These are phyloP conservation scores for Triticum dicoccoides DNA, from an alignment of 176 grass and related monocot genomes.

Conservation along the genomic window DNA sequence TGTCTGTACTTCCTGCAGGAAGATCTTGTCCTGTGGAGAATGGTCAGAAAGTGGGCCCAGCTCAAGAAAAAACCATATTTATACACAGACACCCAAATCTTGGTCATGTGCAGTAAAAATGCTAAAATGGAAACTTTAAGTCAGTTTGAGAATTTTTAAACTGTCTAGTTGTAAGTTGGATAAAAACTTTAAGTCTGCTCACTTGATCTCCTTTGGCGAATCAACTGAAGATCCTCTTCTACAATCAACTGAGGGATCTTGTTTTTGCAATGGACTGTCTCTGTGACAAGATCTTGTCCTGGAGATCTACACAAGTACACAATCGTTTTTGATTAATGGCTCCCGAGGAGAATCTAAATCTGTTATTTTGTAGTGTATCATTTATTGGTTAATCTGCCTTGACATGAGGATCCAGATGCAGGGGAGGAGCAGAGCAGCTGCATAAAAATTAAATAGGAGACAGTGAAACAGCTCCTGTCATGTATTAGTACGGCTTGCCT, in stretches of 20 bases:
- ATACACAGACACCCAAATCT: not conserved
- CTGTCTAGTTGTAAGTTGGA: not conserved
- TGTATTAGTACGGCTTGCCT: not conserved
- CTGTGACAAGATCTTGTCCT: slow-evolving; percentile 32
- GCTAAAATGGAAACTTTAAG: not conserved
- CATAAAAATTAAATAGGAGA: not conserved
- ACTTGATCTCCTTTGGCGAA: not conserved
- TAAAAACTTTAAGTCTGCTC: not conserved
- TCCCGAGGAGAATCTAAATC: not conserved
- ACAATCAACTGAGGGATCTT: not conserved
- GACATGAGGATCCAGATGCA: slow-evolving; percentile 19
- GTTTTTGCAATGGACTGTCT: not conserved
- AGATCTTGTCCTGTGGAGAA: slow-evolving; percentile 1
- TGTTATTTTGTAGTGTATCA: not conserved
- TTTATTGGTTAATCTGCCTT: not conserved
- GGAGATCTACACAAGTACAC: slow-evolving; percentile 24
- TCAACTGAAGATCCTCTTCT: slow-evolving; percentile 19
- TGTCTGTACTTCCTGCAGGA: slow-evolving; percentile 24
- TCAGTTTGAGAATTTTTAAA: not conserved
- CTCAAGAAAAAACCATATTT: not conserved
- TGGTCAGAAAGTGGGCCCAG: not conserved
- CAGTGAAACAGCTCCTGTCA: not conserved
- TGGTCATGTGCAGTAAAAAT: not conserved
- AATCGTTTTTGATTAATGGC: not conserved
- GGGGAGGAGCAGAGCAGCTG: not conserved